Conservation (phyloP, 2,329 filamentous ascomycete species). For the Pseudogymnoascus sp. region DNA sequence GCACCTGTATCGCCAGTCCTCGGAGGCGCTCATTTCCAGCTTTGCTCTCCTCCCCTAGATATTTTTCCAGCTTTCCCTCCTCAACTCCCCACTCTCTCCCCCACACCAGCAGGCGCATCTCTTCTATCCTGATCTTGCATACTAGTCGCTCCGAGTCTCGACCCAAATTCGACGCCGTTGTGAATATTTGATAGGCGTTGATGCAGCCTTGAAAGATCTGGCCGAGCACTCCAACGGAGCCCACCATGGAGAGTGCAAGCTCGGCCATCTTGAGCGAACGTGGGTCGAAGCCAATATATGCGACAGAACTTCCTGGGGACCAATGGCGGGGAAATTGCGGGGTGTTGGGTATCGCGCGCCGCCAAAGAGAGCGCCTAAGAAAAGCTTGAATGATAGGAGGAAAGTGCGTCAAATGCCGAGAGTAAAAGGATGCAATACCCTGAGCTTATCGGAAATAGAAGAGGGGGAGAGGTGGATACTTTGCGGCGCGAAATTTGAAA, state of each 20-base stretch:
- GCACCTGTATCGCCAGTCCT: conserved; percentile 34
- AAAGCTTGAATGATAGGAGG: neutral
- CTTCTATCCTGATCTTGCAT: conserved; percentile 42
- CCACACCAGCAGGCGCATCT: conserved; percentile 41
- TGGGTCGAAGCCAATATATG: neutral
- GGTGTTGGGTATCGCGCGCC: neutral
- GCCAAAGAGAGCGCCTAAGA: conserved; percentile 2
- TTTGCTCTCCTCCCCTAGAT: conserved; percentile 32
- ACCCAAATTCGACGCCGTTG: conserved; percentile 35
- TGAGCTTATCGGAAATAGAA: neutral
- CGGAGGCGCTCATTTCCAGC: conserved; percentile 29
- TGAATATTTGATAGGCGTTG: conserved; percentile 39
- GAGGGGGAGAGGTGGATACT: conserved; percentile 2
- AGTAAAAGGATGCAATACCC: neutral
- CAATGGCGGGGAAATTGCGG: conserved; percentile 7
- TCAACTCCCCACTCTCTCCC: conserved; percentile 41
- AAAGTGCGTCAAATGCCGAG: neutral
- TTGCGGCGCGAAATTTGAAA: neutral
- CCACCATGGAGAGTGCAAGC: conserved; percentile 34
- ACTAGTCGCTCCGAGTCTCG: conserved; percentile 36
- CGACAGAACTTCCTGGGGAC: neutral
- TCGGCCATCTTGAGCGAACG: conserved; percentile 29
- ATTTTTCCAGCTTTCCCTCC: conserved; percentile 37
- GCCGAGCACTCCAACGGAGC: conserved; percentile 37
- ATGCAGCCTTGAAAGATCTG: conserved; percentile 42